Evolutionary conservation across 179 eudicot species (phyloP).

Genomic region (Beta lomatogona): DNA sequence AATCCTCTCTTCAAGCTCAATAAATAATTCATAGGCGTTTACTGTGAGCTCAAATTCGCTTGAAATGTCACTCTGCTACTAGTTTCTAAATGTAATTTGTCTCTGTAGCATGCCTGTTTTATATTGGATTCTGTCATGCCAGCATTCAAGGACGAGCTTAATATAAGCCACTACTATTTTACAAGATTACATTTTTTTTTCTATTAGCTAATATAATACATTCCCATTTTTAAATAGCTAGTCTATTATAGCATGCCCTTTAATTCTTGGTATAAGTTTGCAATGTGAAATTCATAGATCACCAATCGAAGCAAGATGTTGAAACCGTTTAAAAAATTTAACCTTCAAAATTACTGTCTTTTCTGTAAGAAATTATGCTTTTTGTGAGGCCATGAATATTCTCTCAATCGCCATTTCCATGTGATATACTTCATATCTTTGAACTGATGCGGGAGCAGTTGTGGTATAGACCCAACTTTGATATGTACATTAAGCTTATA

Average conservation of each 20-base stretch:
- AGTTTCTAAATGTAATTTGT: not conserved
- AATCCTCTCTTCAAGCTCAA: not conserved
- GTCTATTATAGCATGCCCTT: not conserved
- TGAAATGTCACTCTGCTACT: constrained; percentile 7
- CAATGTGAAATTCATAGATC: not conserved
- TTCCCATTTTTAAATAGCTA: not conserved
- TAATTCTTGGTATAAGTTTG: not conserved
- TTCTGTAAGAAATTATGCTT: not conserved
- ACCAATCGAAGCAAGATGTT: not conserved
- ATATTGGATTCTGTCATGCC: not conserved
- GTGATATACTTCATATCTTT: constrained; percentile 55
- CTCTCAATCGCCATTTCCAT: not conserved
- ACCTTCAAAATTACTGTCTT: not conserved
- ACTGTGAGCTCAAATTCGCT: not conserved
- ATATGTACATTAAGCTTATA: constrained; percentile 76
- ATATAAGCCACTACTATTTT: too few species aligned
- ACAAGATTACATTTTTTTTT: too few species aligned
- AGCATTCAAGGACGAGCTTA: not conserved
- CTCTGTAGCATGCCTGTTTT: not conserved
- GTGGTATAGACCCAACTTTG: constrained; percentile 81
- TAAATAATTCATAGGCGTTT: not conserved
- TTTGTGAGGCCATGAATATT: not conserved
- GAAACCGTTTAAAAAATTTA: not conserved
- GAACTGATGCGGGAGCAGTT: constrained; percentile 84
- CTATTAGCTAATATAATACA: too few species aligned